Percentiles rank a stretch among this genome's conserved stretches.
Evolutionary conservation across 1,284 basidiomycete genomes (phyloP).

Genomic region (Cutaneotrichosporon mucoides): DNA sequence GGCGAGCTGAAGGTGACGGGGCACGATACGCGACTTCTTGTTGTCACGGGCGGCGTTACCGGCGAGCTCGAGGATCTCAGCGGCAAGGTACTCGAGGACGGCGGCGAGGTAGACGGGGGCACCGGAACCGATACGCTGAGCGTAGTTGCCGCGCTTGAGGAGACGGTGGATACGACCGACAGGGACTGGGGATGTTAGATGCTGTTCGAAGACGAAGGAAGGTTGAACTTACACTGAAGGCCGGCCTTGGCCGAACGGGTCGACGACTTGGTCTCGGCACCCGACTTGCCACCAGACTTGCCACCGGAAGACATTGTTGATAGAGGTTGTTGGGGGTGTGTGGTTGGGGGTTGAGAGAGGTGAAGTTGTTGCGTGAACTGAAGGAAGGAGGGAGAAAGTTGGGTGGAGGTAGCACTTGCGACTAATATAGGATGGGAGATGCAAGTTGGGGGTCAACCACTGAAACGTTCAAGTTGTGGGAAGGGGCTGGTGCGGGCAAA

Average conservation of each 20-base stretch:
- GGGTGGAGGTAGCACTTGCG: not conserved
- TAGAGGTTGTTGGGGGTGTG: slow-evolving; percentile 16
- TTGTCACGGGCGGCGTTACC: slow-evolving; percentile 65
- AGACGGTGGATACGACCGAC: slow-evolving; percentile 85
- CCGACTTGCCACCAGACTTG: slow-evolving; percentile 53
- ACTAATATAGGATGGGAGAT: not conserved
- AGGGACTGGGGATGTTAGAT: slow-evolving; percentile 57
- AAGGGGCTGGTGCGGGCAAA: too few species aligned
- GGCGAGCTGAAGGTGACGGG: slow-evolving; percentile 82
- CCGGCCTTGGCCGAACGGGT: slow-evolving; percentile 81
- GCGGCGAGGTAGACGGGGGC: slow-evolving; percentile 75
- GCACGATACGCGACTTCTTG: slow-evolving; percentile 80
- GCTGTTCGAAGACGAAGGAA: slow-evolving; percentile 8
- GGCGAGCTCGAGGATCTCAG: slow-evolving; percentile 82
- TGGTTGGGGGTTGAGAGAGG: not conserved
- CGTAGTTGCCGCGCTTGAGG: slow-evolving; percentile 79
- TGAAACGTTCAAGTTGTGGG: not conserved
- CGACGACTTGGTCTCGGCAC: slow-evolving; percentile 54
- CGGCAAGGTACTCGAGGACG: slow-evolving; percentile 61
- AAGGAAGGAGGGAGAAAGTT: not conserved
- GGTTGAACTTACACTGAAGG: slow-evolving; percentile 56
- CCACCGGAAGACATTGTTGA: slow-evolving; percentile 56
- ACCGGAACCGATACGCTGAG: slow-evolving; percentile 59
- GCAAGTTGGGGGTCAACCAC: too few species aligned
- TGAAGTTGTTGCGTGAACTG: not conserved